phyloP scores from a whole-genome alignment of 257 asterid species.

The Solanum sejunctum region DNA sequence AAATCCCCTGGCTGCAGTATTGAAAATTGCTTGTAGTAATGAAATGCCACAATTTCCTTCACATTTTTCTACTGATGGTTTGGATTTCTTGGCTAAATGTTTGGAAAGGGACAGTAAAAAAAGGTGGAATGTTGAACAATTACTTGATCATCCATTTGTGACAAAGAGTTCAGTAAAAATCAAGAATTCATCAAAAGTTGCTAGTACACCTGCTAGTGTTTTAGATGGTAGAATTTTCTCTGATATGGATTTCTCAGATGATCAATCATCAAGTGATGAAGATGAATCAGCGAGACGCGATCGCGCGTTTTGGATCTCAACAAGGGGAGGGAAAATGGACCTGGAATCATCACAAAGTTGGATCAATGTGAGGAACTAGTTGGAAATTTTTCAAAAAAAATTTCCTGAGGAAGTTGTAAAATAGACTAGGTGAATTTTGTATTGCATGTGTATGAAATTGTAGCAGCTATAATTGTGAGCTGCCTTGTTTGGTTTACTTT shows the following conservation, averaged over 20 bases:
- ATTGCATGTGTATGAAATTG: neutral
- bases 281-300: slow-evolving; percentile 1
- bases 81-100: slow-evolving; percentile 41
- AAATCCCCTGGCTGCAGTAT: slow-evolving; percentile 25
- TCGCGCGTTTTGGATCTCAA: neutral
- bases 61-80: slow-evolving; percentile 26
- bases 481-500: neutral
- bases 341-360: slow-evolving; percentile 26
- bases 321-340: neutral
- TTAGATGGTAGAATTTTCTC: slow-evolving; percentile 12
- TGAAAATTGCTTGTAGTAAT: slow-evolving; percentile 29
- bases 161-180: neutral
- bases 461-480: neutral
- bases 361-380: slow-evolving; percentile 34
- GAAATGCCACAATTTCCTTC: slow-evolving; percentile 30
- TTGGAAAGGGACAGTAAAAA: slow-evolving; percentile 25
- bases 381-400: neutral
- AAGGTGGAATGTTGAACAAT: slow-evolving; percentile 28
- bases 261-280: neutral
- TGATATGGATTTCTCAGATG: slow-evolving; percentile 9
- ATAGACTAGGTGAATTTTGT: neutral
- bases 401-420: neutral
- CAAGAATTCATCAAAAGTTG: neutral
- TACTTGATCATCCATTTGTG: slow-evolving; percentile 42
- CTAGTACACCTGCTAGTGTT: slow-evolving; percentile 40